A percentile compares a stretch with the other conserved stretches of the same genome.
phyloP scores from a whole-genome alignment of 257 asterid genomes.

The Penstemon eatonii region DNA sequence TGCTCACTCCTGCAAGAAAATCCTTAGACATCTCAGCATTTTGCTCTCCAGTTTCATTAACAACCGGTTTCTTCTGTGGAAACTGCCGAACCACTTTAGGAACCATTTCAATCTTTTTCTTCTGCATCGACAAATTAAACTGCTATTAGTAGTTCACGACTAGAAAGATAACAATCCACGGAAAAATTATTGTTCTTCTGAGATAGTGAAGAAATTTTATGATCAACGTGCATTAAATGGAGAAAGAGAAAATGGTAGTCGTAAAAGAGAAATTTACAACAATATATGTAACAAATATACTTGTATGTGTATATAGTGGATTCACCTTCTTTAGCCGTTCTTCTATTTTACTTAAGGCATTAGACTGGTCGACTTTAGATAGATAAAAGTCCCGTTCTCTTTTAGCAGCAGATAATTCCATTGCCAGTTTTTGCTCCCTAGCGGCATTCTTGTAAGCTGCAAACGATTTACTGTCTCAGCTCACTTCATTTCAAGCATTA shows the following conservation, averaged over 20 bases:
- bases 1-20: constrained; percentile 67
- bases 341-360: constrained; percentile 57
- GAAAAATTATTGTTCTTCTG: not conserved
- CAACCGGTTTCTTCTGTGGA: constrained; percentile 65
- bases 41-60: constrained; percentile 37
- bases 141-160: not conserved
- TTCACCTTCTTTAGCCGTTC: constrained; percentile 81
- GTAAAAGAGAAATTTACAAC: not conserved
- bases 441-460: constrained; percentile 74
- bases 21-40: constrained; percentile 59
- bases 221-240: constrained; percentile 4
- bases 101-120: constrained; percentile 58
- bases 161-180: not conserved
- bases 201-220: not conserved
- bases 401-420: constrained; percentile 83
- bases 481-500: constrained; percentile 24
- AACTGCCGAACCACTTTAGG: constrained; percentile 60
- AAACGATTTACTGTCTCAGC: constrained; percentile 24
- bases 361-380: constrained; percentile 73
- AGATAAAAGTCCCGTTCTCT: constrained; percentile 83
- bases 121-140: constrained; percentile 42
- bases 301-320: not conserved
- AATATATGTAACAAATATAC: not conserved
- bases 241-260: not conserved
- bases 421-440: constrained; percentile 68